Base-by-base conservation (phyloP, 2,329 filamentous ascomycete genomes). In the Aspergillus pseudoterreus region DNA sequence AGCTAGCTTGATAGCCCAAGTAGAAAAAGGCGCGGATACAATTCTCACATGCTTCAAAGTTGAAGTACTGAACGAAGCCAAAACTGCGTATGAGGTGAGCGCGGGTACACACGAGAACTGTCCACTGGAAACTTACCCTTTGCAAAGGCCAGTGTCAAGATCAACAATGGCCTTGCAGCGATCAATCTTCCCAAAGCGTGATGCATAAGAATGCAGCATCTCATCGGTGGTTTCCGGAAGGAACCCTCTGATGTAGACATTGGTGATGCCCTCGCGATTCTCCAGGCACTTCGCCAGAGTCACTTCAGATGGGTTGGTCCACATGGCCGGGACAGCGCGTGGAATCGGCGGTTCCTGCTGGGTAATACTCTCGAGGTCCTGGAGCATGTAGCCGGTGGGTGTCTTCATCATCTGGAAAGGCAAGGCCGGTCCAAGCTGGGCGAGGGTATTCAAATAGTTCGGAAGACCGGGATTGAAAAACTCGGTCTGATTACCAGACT, bases 131-230 rank as follows among this genome's bases (percentile, higher is more conserved):
- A 74, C 81, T 64, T 75, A 95, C 94, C 94, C 94, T 76, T 99
- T 99, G 83, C 94, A 99, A 57, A 91, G 86, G 54, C 91, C 90
- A 45, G 90, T 95, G 60, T 88, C 86, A 47, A 92, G 87, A 74
- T 99, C 95, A 65, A 99, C 95, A 74, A 99, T 99, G 12, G 95
- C 94, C 79, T 99, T 99, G 66, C 91, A 96, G 59, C 92, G 95
- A 75, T 96, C 90, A 52, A 99, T 94, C 54, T 87, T 85, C 39
- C 94, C 95, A 67, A 97, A 99, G 46, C 92, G 88, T 61, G 83
- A 80, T 41, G 92, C 87, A 74, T 94, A 97, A 41, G 80, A 79
- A 62, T 88, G 82, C 15, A 99, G 78, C 67, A 95, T 86, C 45
- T 95, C 88, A 65, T 99, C 94, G 45, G 95, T 94, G 0, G 92